phyloP scores from a whole-genome alignment of 228 moss, liverwort and hornwort genomes.

The Sphagnum fallax region DNA sequence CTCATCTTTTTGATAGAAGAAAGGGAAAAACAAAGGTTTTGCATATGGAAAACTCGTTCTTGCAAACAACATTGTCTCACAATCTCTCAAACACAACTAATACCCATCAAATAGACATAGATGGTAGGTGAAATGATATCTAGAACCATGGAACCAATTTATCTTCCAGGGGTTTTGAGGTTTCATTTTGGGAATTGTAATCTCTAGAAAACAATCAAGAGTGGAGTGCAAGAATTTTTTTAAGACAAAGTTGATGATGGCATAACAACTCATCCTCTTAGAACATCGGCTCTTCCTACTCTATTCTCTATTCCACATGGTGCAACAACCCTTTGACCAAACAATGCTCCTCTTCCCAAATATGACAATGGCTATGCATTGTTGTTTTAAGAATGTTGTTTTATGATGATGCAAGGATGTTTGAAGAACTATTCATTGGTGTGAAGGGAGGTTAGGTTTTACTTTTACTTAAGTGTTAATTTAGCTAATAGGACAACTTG shows the following conservation, averaged over 20 bases:
- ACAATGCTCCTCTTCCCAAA: too few relatives aligned
- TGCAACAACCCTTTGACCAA: constrained; percentile 22
- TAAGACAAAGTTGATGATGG: constrained; percentile 15
- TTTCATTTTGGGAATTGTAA: constrained; percentile 35
- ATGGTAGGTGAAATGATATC: too few relatives aligned
- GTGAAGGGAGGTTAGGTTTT: too few relatives aligned
- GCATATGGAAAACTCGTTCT: too few relatives aligned
- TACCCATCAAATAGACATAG: too few relatives aligned
- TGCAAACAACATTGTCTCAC: too few relatives aligned
- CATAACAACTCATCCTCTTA: constrained; percentile 16
- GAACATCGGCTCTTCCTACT: constrained; percentile 19
- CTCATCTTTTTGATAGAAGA: too few relatives aligned
- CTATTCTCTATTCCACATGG: constrained; percentile 23
- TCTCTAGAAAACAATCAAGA: constrained; percentile 38
- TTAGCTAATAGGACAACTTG: too few relatives aligned
- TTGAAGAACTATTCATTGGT: constrained; percentile 5
- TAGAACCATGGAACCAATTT: background rate
- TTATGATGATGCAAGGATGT: background rate
- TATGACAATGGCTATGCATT: background rate
- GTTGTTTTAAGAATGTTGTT: background rate
- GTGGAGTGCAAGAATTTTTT: constrained; percentile 18
- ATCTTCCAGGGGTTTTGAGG: constrained; percentile 32
- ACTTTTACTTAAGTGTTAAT: too few relatives aligned
- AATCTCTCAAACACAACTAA: too few relatives aligned
- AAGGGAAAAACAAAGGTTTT: too few relatives aligned